Evolutionary conservation across 495 filamentous ascomycete genomes (phyloP), one percentile per base, ranked within the genome.

Genomic region (Wilcoxina mikolae): DNA sequence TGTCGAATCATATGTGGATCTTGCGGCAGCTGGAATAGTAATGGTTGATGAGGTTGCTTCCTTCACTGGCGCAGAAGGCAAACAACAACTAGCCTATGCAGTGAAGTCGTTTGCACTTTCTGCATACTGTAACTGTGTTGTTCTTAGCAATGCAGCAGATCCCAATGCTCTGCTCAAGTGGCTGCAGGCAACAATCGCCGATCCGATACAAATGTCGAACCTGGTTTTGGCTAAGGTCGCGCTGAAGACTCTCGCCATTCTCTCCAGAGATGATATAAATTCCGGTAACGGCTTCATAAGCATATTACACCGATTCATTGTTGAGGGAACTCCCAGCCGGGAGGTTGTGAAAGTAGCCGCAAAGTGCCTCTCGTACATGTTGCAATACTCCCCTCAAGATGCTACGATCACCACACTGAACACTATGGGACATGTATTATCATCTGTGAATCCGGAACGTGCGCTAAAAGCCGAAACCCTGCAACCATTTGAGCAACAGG

Each of bases 391-490:
- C 4, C 89, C 93, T 3, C 83, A 93, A 60, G 91, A 98, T 73
- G 82, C 85, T 25, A 78, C 93, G 26, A 96, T 98, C 59, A 93
- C 88, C 3, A 95, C 87, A 1, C 71, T 98, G 9, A 96, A 96
- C 68, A 88, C 87, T 0, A 72, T 98, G 52, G 93, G 91, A 15
- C 96, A 98, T 67, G 82, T 91, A 9, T 68, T 98, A 26, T 91
- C 86, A 62, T 79, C 87, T 4, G 76, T 73, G 23, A 67, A 58
- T 29, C 68, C 70, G 29, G 74, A 81, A n/a, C 59, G 59, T 45
- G 64, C 70, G 55, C 56, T 66, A 23, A 59, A 62, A 33, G 49
- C 63, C 11, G 63, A 61, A 10, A 57, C 54, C 12, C 44, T 66
- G 18, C 62, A 60, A 35, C 63, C 63, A 3, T 66, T 66, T 57